Evolutionary conservation across 345 rosid genomes (phyloP).

Genomic region (Camelina sativa): DNA sequence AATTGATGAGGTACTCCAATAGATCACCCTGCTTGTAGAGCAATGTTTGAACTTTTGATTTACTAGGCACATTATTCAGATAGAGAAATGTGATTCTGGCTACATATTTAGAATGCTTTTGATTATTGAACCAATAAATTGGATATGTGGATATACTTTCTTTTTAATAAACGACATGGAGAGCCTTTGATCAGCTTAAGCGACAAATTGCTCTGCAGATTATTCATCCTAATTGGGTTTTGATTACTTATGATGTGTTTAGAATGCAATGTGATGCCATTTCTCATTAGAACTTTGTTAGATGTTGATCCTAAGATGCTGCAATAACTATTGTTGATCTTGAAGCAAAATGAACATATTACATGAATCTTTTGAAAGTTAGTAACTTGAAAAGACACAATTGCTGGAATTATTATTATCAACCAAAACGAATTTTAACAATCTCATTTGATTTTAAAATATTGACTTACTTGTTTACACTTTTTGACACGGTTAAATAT

Average conservation of each 20-base stretch:
- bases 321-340: neutral
- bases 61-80: neutral
- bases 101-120: neutral
- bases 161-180: neutral
- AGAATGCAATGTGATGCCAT: neutral
- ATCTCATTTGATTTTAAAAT: neutral
- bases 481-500: neutral
- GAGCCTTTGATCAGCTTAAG: neutral
- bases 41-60: slow-evolving; percentile 8
- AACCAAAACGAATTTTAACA: neutral
- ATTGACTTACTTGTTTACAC: neutral
- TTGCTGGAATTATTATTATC: neutral
- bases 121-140: neutral
- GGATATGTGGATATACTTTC: neutral
- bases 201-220: neutral
- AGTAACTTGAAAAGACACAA: too few species aligned
- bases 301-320: slow-evolving; percentile 4
- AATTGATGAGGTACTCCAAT: slow-evolving; percentile 71
- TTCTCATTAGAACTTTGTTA: neutral
- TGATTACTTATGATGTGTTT: slow-evolving; percentile 13
- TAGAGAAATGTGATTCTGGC: neutral
- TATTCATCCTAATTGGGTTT: neutral
- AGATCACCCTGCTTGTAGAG: slow-evolving; percentile 13
- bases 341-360: slow-evolving; percentile 12
- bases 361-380: neutral